Conservation (phyloP, 1,284 basidiomycete species). For the Ceratobasidium papillatum region DNA sequence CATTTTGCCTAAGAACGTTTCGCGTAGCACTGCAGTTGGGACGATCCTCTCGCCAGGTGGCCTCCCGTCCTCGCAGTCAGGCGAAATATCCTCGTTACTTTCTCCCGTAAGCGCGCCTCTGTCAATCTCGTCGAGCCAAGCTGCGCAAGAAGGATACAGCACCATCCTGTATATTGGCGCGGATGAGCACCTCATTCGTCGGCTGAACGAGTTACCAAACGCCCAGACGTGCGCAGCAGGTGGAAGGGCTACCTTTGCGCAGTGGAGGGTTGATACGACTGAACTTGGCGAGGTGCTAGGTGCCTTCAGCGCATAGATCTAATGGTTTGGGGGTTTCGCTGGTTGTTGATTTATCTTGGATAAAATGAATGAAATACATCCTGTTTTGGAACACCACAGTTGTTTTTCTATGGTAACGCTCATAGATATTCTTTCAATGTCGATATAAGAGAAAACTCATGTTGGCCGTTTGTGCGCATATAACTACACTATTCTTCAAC, state of each 20-base stretch:
- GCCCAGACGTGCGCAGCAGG: constrained; percentile 65
- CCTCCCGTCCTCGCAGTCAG: neutral
- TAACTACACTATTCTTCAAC: no score
- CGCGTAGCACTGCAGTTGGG: constrained; percentile 80
- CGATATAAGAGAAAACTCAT: no score
- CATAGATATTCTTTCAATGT: no score
- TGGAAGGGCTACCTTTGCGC: constrained; percentile 18
- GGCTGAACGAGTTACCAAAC: constrained; percentile 74
- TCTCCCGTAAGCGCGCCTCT: constrained; percentile 53
- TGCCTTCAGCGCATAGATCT: constrained; percentile 1
- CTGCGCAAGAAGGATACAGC: constrained; percentile 43
- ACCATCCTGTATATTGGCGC: constrained; percentile 69
- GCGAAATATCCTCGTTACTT: constrained; percentile 67
- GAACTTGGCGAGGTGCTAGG: constrained; percentile 9
- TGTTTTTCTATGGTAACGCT: no score
- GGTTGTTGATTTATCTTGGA: no score
- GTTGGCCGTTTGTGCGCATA: no score
- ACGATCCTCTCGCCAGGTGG: constrained; percentile 59
- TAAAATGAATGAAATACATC: no score
- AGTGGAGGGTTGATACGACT: constrained; percentile 13
- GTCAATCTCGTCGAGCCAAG: constrained; percentile 43
- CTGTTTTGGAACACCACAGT: no score
- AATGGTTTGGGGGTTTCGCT: no score
- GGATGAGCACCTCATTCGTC: constrained; percentile 76
- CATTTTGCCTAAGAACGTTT: constrained; percentile 84